Evolutionary conservation across 345 rosid species (phyloP).

Genomic region (Draba incana): DNA sequence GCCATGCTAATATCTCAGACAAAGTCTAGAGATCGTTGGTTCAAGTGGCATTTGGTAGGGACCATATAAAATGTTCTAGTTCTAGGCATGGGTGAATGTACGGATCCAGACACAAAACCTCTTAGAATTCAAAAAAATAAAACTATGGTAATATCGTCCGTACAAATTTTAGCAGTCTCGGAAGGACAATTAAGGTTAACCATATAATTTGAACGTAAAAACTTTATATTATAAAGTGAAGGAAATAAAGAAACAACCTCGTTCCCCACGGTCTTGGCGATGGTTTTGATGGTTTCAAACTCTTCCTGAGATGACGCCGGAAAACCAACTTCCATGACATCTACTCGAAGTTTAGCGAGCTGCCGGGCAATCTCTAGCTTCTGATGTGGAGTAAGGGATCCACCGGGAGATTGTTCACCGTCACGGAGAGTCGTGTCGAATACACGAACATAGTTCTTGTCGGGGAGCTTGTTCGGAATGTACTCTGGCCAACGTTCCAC

Average conservation of each 20-base stretch:
- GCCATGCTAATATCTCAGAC: neutral
- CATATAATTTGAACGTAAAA: neutral
- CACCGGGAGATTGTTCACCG: conserved; percentile 98
- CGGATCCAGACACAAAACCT: too few relatives aligned
- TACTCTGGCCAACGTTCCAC: conserved; percentile 55
- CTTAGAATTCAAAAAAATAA: too few relatives aligned
- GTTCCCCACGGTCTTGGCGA: conserved; percentile 77
- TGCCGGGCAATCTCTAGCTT: conserved; percentile 84
- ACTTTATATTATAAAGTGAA: neutral
- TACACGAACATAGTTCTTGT: conserved; percentile 74
- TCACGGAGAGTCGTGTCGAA: conserved; percentile 97
- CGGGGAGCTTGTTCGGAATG: conserved; percentile 64
- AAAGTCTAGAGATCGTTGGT: too few relatives aligned
- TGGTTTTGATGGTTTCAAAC: conserved; percentile 71
- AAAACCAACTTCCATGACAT: conserved; percentile 87
- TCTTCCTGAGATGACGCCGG: conserved; percentile 82
- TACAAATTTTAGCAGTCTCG: too few relatives aligned
- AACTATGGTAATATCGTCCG: too few relatives aligned
- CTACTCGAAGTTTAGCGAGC: conserved; percentile 82
- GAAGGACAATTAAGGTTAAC: too few relatives aligned
- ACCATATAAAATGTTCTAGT: too few relatives aligned
- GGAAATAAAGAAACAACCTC: conserved; percentile 38
- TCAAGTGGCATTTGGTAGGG: too few relatives aligned
- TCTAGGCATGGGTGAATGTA: too few relatives aligned
- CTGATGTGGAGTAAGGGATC: conserved; percentile 78